Conservation (phyloP, 2,329 filamentous ascomycete genomes). For the Hypomyces perniciosus region DNA sequence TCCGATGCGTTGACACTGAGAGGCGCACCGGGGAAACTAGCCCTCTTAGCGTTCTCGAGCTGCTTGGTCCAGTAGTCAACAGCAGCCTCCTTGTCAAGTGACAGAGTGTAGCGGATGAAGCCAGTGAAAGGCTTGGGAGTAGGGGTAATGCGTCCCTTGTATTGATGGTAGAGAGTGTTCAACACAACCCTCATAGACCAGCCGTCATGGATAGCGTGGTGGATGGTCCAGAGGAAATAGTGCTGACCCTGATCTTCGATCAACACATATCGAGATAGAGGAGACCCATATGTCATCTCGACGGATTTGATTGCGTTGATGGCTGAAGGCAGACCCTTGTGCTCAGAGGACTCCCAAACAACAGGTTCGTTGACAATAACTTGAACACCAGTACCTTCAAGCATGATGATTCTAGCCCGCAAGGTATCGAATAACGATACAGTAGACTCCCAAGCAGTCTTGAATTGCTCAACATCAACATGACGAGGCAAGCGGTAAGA, state of each 20-base stretch:
- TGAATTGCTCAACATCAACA: slow-evolving; percentile 20
- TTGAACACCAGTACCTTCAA: slow-evolving; percentile 9
- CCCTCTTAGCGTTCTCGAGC: background rate
- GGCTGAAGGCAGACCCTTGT: background rate
- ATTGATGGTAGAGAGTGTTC: background rate
- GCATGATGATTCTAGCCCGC: slow-evolving; percentile 8
- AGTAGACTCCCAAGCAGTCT: slow-evolving; percentile 20
- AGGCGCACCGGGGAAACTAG: background rate
- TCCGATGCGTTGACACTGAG: too few relatives aligned
- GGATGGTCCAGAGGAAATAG: slow-evolving; percentile 18
- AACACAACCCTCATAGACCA: background rate
- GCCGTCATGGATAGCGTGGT: background rate
- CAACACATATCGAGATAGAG: background rate
- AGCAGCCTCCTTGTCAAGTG: background rate
- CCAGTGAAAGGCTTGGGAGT: background rate
- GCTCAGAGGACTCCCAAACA: background rate
- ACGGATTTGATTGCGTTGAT: background rate
- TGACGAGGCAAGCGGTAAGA: slow-evolving; percentile 25
- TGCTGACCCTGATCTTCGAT: background rate
- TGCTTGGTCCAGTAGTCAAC: background rate
- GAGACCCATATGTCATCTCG: slow-evolving; percentile 3
- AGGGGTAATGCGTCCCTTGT: background rate
- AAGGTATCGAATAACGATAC: slow-evolving; percentile 1
- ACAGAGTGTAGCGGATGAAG: background rate
- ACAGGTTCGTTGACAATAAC: slow-evolving; percentile 10